These are phyloP conservation scores for Camellia granthamiana DNA, from an alignment of 148 eudicot species.

Conservation along the genomic window DNA sequence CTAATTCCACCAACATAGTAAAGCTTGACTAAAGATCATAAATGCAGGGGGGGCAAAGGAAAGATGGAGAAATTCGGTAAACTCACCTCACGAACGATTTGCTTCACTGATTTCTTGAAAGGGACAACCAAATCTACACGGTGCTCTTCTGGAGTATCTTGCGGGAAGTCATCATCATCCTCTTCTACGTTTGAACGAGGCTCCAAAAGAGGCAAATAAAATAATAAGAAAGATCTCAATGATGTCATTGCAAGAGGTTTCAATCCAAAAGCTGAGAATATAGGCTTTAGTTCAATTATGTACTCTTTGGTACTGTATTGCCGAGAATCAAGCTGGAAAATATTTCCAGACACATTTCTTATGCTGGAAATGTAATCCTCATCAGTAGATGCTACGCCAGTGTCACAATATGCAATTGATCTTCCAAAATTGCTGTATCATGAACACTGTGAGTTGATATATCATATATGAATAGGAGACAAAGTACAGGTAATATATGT, in stretches of 20 bases:
- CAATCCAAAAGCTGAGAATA: constrained; percentile 82
- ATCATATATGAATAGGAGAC: not conserved
- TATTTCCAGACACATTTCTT: constrained; percentile 35
- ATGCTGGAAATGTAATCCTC: constrained; percentile 52
- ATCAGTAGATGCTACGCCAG: constrained; percentile 52
- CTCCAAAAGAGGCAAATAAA: constrained; percentile 85
- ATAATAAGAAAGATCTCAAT: constrained; percentile 78
- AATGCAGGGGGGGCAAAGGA: not conserved
- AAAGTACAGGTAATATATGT: not conserved
- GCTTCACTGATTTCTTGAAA: constrained; percentile 73
- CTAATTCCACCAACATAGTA: not conserved
- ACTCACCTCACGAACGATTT: constrained; percentile 79
- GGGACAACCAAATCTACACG: constrained; percentile 75
- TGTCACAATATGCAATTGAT: constrained; percentile 68
- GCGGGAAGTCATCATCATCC: constrained; percentile 71
- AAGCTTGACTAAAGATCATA: not conserved
- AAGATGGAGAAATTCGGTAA: not conserved
- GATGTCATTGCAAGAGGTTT: constrained; percentile 56
- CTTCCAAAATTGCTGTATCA: constrained; percentile 42
- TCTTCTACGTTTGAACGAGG: constrained; percentile 60
- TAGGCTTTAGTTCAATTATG: constrained; percentile 54
- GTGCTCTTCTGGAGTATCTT: constrained; percentile 38
- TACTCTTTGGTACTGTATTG: constrained; percentile 53
- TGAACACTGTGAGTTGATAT: constrained; percentile 6
- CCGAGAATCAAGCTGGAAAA: constrained; percentile 43